Evolutionary conservation across 2,329 filamentous ascomycete species (phyloP).

Genomic region (Aspergillus japonicus): DNA sequence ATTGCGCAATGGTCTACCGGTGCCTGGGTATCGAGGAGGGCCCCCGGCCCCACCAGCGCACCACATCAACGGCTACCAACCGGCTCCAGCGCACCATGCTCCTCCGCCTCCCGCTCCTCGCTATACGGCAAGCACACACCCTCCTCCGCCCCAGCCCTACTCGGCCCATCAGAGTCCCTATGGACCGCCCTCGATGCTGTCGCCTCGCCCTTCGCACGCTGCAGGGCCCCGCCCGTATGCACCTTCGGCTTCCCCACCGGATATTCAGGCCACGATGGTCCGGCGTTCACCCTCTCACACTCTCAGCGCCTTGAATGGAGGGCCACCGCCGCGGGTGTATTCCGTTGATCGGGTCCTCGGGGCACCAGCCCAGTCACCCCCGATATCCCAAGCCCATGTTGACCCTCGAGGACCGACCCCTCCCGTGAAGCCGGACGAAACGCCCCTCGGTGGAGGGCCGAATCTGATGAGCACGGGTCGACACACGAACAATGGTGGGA

Average conservation of each 20-base stretch:
- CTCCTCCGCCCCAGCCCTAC: conserved; percentile 38
- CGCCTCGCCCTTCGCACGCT: conserved; percentile 35
- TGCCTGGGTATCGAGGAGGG: conserved; percentile 30
- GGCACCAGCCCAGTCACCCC: conserved; percentile 37
- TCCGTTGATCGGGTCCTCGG: conserved; percentile 38
- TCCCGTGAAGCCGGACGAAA: conserved; percentile 32
- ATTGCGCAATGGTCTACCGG: conserved; percentile 37
- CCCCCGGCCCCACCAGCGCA: conserved; percentile 54
- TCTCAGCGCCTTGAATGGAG: conserved; percentile 36
- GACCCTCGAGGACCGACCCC: conserved; percentile 37
- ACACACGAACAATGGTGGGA: conserved; percentile 28
- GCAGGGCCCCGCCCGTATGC: conserved; percentile 35
- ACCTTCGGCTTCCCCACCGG: conserved; percentile 39
- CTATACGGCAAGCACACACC: conserved; percentile 31
- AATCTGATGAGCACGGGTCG: conserved; percentile 29
- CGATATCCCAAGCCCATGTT: conserved; percentile 34
- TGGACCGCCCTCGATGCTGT: conserved; percentile 34
- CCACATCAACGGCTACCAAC: conserved; percentile 52
- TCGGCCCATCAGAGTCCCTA: conserved; percentile 40
- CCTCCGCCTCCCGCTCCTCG: conserved; percentile 30
- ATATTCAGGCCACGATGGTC: conserved; percentile 37
- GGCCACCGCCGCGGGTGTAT: conserved; percentile 38
- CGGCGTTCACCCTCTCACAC: conserved; percentile 39
- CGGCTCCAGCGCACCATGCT: conserved; percentile 31
- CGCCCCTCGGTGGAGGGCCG: conserved; percentile 24